Evolutionary conservation across 257 asterid genomes (phyloP).

Genomic region (Solanum ossicruentum): DNA sequence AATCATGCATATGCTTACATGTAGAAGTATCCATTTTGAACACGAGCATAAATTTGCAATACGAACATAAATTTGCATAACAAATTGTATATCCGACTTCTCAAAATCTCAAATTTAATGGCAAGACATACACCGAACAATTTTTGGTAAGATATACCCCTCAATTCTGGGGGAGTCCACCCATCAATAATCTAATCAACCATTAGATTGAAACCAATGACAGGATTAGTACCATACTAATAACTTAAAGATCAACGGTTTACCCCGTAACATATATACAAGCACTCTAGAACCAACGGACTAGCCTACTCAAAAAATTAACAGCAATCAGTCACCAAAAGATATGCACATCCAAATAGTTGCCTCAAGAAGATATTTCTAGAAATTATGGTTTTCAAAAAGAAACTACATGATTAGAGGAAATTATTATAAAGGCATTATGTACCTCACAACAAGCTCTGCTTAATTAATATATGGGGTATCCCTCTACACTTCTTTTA

Average conservation of each 20-base stretch:
- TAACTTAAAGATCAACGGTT: not conserved
- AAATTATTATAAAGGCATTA: not conserved
- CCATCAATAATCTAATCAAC: not conserved
- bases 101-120: not conserved
- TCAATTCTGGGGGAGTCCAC: not conserved
- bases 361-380: not conserved
- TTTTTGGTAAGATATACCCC: not conserved
- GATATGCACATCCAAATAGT: not conserved
- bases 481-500: not conserved
- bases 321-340: not conserved
- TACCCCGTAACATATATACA: not conserved
- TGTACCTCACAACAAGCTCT: not conserved
- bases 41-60: not conserved
- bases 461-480: not conserved
- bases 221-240: not conserved
- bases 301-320: not conserved
- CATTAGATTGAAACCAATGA: not conserved
- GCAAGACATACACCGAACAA: not conserved
- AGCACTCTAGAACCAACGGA: not conserved
- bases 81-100: not conserved
- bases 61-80: not conserved
- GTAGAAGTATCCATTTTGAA: not conserved
- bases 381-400: not conserved
- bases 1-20: not conserved
- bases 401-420: not conserved